Evolutionary conservation across 106 monocot species (phyloP).

Genomic region (Dendrobium catenatum): DNA sequence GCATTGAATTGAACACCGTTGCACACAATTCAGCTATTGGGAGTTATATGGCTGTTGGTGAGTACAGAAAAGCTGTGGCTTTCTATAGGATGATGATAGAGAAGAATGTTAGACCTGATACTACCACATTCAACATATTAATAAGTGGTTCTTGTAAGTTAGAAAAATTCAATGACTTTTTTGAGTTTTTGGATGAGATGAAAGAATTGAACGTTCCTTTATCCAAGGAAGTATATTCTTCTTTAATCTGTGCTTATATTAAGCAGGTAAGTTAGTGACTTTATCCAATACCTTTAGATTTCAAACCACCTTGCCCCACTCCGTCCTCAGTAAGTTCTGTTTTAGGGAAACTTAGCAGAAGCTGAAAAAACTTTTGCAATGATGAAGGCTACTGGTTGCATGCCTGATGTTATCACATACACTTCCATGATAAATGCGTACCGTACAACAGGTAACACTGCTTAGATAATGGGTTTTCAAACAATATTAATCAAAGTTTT

Average conservation of each 20-base stretch:
- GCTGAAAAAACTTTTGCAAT: conserved; percentile 65
- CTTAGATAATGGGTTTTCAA: not conserved
- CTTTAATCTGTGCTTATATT: conserved; percentile 75
- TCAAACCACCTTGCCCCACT: not conserved
- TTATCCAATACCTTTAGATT: not conserved
- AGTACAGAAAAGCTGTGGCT: conserved; percentile 68
- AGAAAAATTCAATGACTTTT: conserved; percentile 56
- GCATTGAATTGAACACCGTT: conserved; percentile 66
- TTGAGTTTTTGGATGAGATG: conserved; percentile 84
- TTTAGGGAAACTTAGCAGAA: conserved; percentile 60
- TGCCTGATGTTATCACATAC: conserved; percentile 74
- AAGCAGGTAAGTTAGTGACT: conserved; percentile 53
- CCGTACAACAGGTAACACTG: conserved; percentile 43
- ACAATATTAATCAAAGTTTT: not conserved
- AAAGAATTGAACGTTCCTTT: conserved; percentile 50
- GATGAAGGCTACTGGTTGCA: conserved; percentile 58
- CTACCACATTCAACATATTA: conserved; percentile 80
- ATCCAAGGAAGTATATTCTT: conserved; percentile 88
- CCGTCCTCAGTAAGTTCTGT: not conserved
- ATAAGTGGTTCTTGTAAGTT: conserved; percentile 78
- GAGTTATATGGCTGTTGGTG: conserved; percentile 64
- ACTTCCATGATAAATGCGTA: conserved; percentile 89
- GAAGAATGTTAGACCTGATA: conserved; percentile 63
- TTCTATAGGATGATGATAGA: conserved; percentile 65
- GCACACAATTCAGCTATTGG: conserved; percentile 92